Evolutionary conservation across 2,329 filamentous ascomycete species (phyloP), one percentile per base, ranked within the genome.

Genomic region (Raffaelea albimanens): DNA sequence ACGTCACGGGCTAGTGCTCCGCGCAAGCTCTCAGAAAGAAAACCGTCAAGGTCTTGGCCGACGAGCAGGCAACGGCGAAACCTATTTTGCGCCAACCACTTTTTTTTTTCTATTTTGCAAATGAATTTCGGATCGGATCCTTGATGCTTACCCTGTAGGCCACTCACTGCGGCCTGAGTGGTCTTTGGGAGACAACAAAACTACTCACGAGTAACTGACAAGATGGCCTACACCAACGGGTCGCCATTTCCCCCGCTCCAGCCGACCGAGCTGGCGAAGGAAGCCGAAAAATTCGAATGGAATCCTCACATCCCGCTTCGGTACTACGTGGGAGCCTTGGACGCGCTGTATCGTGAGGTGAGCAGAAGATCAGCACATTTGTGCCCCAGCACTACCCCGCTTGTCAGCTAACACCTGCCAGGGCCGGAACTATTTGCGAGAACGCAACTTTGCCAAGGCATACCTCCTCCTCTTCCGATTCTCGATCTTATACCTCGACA

Each of bases 391-490:
- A n/a, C n/a, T n/a, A n/a, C n/a, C n/a, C 16, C 9, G 16, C 31
- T 10, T 34, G 31, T 10, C 16, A 16, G 31, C 31, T 16, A 16
- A 23, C 8, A 25, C 4, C 21, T 40, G 4, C 13, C 59, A 96
- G 87, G 90, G 88, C 19, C 75, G 80, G 45, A 87, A 91, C 57
- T 95, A 95, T 61, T 76, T 93, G 58, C 76, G 78, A 39, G 91
- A 97, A 64, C 83, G 84, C 58, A 90, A 96, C 65, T 80, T 88
- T 54, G 80, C 89, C 57, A 85, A 93, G 60, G 87, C 91, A 4
- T 98, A 95, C 63, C 76, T 96, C 47, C 80, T 97, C 50, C 78
- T 95, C n/a, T 87, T 93, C 61, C 82, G 93, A 56, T 89, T 95
- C 66, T 88, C 88, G 10, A 76, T 83, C 46, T 80, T 98, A n/a